phyloP scores from a whole-genome alignment of 108 stramenopile genomes.

The Skeletonema tropicum region DNA sequence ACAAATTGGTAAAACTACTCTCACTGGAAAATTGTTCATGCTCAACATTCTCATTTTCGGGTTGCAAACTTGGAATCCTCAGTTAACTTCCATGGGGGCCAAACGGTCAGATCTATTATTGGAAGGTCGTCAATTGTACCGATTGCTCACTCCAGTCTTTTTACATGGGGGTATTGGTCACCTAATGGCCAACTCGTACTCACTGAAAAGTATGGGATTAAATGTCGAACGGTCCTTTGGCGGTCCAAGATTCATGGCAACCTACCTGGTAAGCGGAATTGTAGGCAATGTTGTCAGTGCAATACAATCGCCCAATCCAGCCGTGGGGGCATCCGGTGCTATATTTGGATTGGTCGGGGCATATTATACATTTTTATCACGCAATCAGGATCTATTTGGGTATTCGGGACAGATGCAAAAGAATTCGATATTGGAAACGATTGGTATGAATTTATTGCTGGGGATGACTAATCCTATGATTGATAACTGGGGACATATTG shows the following conservation, averaged over 20 bases:
- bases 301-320: constrained; percentile 69
- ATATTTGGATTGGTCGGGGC: constrained; percentile 85
- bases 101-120: constrained; percentile 72
- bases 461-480: constrained; percentile 55
- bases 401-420: constrained; percentile 34
- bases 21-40: constrained; percentile 36
- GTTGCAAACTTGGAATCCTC: constrained; percentile 59
- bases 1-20: constrained; percentile 23
- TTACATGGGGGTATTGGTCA: constrained; percentile 76
- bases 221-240: constrained; percentile 73
- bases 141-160: constrained; percentile 79
- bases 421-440: constrained; percentile 37
- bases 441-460: constrained; percentile 49
- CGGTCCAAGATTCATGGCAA: constrained; percentile 56
- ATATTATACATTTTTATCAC: constrained; percentile 69
- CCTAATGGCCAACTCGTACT: constrained; percentile 73
- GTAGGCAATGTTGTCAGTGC: constrained; percentile 76
- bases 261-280: constrained; percentile 71
- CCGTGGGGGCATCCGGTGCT: constrained; percentile 82
- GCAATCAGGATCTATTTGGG: constrained; percentile 69
- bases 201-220: constrained; percentile 62
- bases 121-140: constrained; percentile 69
- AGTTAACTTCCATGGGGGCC: constrained; percentile 65
- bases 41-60: constrained; percentile 63
- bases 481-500: constrained; percentile 87